Evolutionary conservation across 306 rosid species (phyloP).

Genomic region (Rubus idaeus): DNA sequence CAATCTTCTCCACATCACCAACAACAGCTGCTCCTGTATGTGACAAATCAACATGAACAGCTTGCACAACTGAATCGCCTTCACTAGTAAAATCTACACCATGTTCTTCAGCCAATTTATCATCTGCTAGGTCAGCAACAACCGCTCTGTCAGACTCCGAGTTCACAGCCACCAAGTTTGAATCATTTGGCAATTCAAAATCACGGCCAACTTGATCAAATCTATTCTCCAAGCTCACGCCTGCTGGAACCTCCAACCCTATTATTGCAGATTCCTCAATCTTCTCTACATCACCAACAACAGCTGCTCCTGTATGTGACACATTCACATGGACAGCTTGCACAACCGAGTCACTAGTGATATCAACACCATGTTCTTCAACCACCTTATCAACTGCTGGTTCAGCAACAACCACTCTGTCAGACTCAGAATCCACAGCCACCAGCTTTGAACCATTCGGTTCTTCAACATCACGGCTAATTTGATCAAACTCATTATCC

Average conservation of each 20-base stretch:
- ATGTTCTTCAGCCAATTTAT: not conserved
- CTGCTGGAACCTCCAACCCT: not conserved
- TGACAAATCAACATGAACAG: not conserved
- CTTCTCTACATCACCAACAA: conserved; percentile 9
- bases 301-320: not conserved
- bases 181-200: conserved; percentile 27
- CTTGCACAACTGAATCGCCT: not conserved
- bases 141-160: conserved; percentile 28
- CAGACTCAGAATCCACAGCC: conserved; percentile 24
- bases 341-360: not conserved
- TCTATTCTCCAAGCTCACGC: not conserved
- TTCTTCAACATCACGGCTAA: conserved; percentile 31
- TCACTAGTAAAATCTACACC: not conserved
- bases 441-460: conserved; percentile 16
- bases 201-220: not conserved
- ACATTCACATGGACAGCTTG: not conserved
- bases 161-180: conserved; percentile 12
- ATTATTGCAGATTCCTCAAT: not conserved
- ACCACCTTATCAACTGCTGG: not conserved
- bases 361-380: not conserved
- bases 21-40: conserved; percentile 1
- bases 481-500: conserved; percentile 50
- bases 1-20: conserved; percentile 8
- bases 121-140: not conserved
- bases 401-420: conserved; percentile 25